Base-by-base conservation (phyloP, 768 basidiomycete species). In the Chalciporus piperatus region DNA sequence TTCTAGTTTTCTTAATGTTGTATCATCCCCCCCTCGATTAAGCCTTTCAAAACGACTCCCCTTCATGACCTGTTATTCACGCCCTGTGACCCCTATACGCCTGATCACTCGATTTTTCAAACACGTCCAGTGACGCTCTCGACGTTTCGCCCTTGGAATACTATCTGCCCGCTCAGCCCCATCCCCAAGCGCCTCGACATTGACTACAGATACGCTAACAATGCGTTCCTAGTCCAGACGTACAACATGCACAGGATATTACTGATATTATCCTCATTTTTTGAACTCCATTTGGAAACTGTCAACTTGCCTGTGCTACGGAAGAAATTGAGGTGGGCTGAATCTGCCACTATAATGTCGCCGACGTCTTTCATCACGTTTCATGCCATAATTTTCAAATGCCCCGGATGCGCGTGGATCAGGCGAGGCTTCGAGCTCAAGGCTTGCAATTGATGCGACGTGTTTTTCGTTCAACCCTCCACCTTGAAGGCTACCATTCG, bases 21-120 rank as follows among this genome's bases (percentile, higher is more conserved):
- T 62, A 59, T 41, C 50, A 54, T 23, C 6, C 41, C 40, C 28
- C 25, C 4, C 43, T 28, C n/a, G 22, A 4, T 19, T 41, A 32
- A 32, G 35, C 16, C 4, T 8, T 37, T 9, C n/a, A 37, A 37
- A 16, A 37, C 35, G 35, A 37, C 37, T 40, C 12, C 35, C 12
- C 9, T 27, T 41, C 37, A 35, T 39, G 20, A 19, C 33, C 19
- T 23, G 9, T 49, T 17, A 40, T n/a, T 9, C 14, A 37, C 8
- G 35, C n/a, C 35, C n/a, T n/a, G 35, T 37, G 14, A 37, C 35
- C 35, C 35, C 35, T n/a, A 37, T 37, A 37, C n/a, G n/a, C 35
- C 14, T 5, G 5, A 16, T 37, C 35, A 14, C 16, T 37, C 35
- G 16, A 14, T 37, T 37, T 9, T 16, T 2, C n/a, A 37, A 37